phyloP scores from a whole-genome alignment of 2,329 filamentous ascomycete species.

The Chaetomiaceae sp. region DNA sequence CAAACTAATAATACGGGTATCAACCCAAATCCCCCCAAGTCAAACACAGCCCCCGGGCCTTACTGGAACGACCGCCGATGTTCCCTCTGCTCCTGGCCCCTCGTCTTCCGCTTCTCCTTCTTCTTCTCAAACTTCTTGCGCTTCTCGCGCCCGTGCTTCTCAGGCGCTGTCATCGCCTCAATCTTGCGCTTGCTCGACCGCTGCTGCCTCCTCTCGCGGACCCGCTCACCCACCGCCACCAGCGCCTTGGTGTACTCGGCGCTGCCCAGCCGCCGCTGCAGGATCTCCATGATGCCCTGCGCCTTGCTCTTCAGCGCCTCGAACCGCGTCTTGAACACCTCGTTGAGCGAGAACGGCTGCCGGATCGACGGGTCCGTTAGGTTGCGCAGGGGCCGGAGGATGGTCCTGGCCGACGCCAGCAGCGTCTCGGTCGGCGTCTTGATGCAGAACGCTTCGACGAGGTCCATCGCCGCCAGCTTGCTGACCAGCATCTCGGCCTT shows the following conservation, averaged over 20 bases:
- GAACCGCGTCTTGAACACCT: slow-evolving; percentile 62
- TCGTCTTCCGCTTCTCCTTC: slow-evolving; percentile 76
- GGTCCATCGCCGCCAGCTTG: slow-evolving; percentile 70
- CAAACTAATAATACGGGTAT: not conserved
- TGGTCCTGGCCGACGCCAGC: slow-evolving; percentile 55
- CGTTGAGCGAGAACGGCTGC: slow-evolving; percentile 65
- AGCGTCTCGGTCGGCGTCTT: slow-evolving; percentile 56
- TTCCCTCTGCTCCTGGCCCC: slow-evolving; percentile 65
- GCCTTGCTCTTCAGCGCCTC: slow-evolving; percentile 67
- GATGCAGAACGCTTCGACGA: slow-evolving; percentile 65
- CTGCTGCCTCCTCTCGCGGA: slow-evolving; percentile 67
- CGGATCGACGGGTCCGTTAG: slow-evolving; percentile 76
- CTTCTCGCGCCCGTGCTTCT: slow-evolving; percentile 73
- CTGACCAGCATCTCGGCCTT: slow-evolving; percentile 61
- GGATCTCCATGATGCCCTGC: slow-evolving; percentile 70
- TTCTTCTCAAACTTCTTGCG: slow-evolving; percentile 79
- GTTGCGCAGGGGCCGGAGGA: slow-evolving; percentile 65
- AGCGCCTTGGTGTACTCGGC: slow-evolving; percentile 72
- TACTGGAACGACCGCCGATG: slow-evolving; percentile 63
- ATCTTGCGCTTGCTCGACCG: slow-evolving; percentile 82
- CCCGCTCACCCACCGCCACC: slow-evolving; percentile 64
- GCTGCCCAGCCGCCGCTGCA: slow-evolving; percentile 82
- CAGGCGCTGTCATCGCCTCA: slow-evolving; percentile 77
- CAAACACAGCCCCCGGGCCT: not conserved
- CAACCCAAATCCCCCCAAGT: not conserved